phyloP scores from a whole-genome alignment of 805 yeast species.

The Teunomyces cretensis region DNA sequence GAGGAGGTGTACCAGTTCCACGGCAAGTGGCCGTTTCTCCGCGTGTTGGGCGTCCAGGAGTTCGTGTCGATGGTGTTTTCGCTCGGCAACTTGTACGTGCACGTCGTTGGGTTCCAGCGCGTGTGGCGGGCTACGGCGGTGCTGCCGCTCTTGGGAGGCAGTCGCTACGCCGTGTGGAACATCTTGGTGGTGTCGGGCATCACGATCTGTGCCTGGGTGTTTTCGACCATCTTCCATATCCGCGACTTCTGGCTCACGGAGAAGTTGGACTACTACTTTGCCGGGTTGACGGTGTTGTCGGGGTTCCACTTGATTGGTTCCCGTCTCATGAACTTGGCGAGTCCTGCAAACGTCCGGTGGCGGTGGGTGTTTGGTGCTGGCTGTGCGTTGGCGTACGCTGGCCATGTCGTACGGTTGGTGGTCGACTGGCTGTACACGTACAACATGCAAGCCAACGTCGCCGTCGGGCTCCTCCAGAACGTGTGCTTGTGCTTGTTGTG shows the following conservation, averaged over 20 bases:
- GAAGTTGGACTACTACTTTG: slow-evolving; percentile 85
- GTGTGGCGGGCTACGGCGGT: slow-evolving; percentile 8
- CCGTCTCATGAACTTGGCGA: slow-evolving; percentile 61
- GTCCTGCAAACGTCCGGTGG: slow-evolving; percentile 17
- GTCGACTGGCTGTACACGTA: slow-evolving; percentile 88
- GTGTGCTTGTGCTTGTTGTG: slow-evolving; percentile 26
- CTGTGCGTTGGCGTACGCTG: slow-evolving; percentile 52
- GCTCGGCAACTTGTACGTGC: slow-evolving; percentile 38
- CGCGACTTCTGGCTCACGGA: slow-evolving; percentile 82
- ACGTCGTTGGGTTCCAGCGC: slow-evolving; percentile 17
- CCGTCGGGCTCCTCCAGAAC: slow-evolving; percentile 77
- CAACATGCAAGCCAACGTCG: slow-evolving; percentile 87
- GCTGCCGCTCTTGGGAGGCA: too few relatives aligned
- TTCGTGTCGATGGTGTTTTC: slow-evolving; percentile 78
- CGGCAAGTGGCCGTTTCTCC: slow-evolving; percentile 94
- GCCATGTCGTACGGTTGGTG: slow-evolving; percentile 66
- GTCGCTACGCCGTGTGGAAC: slow-evolving; percentile 20
- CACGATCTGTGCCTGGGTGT: slow-evolving; percentile 86
- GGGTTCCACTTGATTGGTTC: slow-evolving; percentile 72
- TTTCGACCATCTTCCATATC: slow-evolving; percentile 83
- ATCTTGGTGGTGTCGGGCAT: slow-evolving; percentile 52
- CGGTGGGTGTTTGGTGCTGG: slow-evolving; percentile 36
- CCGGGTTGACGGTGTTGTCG: slow-evolving; percentile 80
- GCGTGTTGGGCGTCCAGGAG: slow-evolving; percentile 84
- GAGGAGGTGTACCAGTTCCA: slow-evolving; percentile 79